These are phyloP conservation scores for Coemansia sp. DNA, from an alignment of 371 early-diverging fungal species.

Conservation along the genomic window DNA sequence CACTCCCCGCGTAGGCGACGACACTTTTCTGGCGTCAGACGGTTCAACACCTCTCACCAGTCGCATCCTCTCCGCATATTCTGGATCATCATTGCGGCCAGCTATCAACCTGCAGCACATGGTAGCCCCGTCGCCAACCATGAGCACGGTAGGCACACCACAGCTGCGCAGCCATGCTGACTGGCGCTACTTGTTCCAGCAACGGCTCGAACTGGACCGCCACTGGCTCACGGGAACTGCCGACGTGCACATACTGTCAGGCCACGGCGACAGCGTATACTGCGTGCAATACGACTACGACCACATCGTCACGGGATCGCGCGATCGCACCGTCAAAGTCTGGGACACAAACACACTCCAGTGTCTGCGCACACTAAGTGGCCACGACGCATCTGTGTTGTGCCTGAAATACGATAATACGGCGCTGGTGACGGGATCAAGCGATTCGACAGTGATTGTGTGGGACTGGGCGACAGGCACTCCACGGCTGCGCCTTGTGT, in stretches of 20 bases:
- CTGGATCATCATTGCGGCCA: constrained; percentile 42
- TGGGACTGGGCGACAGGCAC: constrained; percentile 69
- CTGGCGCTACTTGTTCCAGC: constrained; percentile 61
- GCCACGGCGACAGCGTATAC: constrained; percentile 91
- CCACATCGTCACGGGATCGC: constrained; percentile 85
- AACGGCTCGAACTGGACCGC: constrained; percentile 55
- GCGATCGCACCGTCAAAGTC: constrained; percentile 84
- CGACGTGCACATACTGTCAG: constrained; percentile 56
- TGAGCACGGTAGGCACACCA: constrained; percentile 5
- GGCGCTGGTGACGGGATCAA: constrained; percentile 86
- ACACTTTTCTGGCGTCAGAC: background rate
- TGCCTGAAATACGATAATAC: constrained; percentile 81
- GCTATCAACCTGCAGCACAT: constrained; percentile 45
- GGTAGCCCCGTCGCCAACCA: constrained; percentile 44
- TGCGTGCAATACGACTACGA: constrained; percentile 86
- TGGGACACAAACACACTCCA: constrained; percentile 74
- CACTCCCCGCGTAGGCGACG: constrained; percentile 24
- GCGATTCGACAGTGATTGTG: constrained; percentile 83
- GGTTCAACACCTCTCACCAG: constrained; percentile 21
- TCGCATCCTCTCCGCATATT: constrained; percentile 36
- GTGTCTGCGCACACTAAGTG: constrained; percentile 69
- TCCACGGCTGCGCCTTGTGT: constrained; percentile 55
- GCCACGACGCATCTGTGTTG: constrained; percentile 88
- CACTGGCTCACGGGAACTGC: constrained; percentile 57
- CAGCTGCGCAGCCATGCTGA: constrained; percentile 23